Conservation (phyloP, 352 stramenopile species). For the Pythium guiyangense region DNA sequence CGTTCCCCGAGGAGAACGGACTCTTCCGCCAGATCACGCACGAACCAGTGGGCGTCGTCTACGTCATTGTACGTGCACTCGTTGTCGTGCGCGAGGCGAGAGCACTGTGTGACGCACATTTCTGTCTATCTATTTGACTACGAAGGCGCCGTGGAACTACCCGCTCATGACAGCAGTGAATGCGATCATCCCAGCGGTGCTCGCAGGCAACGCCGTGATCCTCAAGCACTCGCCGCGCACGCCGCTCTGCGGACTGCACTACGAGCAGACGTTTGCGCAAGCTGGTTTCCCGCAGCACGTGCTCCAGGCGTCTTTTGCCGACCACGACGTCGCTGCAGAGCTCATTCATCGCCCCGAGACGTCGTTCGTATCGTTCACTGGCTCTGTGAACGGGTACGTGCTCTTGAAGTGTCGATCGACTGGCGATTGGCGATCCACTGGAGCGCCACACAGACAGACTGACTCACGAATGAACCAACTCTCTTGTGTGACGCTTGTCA, state of each 20-base stretch:
- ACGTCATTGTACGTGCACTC: slow-evolving; percentile 58
- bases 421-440: neutral
- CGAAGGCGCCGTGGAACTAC: slow-evolving; percentile 81
- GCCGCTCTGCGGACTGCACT: slow-evolving; percentile 72
- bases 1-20: slow-evolving; percentile 57
- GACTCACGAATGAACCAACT: neutral
- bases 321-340: slow-evolving; percentile 60
- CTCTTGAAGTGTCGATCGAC: slow-evolving; percentile 1
- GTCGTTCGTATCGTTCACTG: slow-evolving; percentile 81
- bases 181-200: slow-evolving; percentile 76
- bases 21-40: slow-evolving; percentile 78
- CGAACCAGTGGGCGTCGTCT: slow-evolving; percentile 79
- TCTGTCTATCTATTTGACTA: neutral
- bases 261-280: slow-evolving; percentile 61
- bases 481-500: slow-evolving; percentile 11
- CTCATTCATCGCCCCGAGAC: slow-evolving; percentile 66
- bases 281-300: slow-evolving; percentile 66
- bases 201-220: slow-evolving; percentile 76
- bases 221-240: slow-evolving; percentile 81
- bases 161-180: slow-evolving; percentile 86
- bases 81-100: neutral
- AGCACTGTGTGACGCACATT: neutral
- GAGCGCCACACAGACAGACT: slow-evolving; percentile 2
- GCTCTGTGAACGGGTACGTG: slow-evolving; percentile 61
- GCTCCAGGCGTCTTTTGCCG: slow-evolving; percentile 58